Evolutionary conservation across 2,329 filamentous ascomycete species (phyloP).

Genomic region (Sporothrix pseudoabietina): DNA sequence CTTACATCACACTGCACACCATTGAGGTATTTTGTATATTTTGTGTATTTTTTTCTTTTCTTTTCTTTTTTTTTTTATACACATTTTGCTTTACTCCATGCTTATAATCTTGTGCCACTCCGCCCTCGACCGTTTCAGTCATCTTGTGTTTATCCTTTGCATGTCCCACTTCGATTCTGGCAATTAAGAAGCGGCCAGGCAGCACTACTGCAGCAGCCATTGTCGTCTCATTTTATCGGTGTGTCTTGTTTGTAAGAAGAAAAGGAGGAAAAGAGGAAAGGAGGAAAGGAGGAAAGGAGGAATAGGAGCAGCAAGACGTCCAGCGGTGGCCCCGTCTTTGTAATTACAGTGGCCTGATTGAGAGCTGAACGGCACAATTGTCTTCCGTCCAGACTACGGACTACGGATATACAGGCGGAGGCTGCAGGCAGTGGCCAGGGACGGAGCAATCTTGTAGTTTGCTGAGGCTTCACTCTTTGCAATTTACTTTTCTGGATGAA

Average conservation of each 20-base stretch:
- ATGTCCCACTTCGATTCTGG: background rate
- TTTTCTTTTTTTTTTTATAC: background rate
- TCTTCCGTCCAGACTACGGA: background rate
- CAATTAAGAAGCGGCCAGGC: conserved; percentile 19
- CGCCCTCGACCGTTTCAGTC: background rate
- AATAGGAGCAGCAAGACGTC: background rate
- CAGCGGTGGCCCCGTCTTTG: background rate
- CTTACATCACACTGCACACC: background rate
- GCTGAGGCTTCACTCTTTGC: background rate
- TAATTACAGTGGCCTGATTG: background rate
- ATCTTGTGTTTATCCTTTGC: background rate
- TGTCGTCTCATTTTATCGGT: background rate
- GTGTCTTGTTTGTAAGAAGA: no score
- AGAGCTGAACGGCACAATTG: background rate
- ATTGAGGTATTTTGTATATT: no score
- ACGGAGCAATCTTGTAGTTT: background rate
- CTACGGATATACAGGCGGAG: background rate
- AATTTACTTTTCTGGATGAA: background rate
- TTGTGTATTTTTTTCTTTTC: no score
- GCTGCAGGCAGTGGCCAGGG: background rate
- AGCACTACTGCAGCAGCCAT: no score
- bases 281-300: no score
- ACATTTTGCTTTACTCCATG: background rate
- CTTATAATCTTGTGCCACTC: background rate
- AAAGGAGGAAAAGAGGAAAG: no score